Evolutionary conservation across 805 yeast species (phyloP).

Genomic region (Ogataea degrootiae): DNA sequence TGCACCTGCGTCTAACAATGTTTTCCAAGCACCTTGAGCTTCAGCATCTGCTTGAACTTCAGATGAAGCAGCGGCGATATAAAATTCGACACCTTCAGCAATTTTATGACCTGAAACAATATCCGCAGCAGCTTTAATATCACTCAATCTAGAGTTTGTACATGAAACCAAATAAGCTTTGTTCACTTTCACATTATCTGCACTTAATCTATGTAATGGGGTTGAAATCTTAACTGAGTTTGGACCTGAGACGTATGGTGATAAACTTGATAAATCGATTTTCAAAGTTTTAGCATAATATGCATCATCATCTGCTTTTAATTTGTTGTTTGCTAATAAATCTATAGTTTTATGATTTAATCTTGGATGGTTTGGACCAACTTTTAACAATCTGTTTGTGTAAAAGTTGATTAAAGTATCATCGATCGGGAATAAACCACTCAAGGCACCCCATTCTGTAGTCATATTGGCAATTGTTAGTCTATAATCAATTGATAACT

Average conservation of each 20-base stretch:
- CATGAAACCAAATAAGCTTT: constrained; percentile 98
- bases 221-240: constrained; percentile 91
- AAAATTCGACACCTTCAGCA: constrained; percentile 88
- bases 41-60: constrained; percentile 92
- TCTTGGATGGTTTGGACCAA: constrained; percentile 66
- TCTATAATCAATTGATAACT: constrained; percentile 74
- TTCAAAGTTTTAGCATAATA: constrained; percentile 82
- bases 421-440: constrained; percentile 98
- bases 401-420: constrained; percentile 73
- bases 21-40: constrained; percentile 87
- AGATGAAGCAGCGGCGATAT: constrained; percentile 96
- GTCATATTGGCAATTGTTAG: constrained; percentile 96
- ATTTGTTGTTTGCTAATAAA: constrained; percentile 37
- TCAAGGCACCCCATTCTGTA: constrained; percentile 97
- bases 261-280: constrained; percentile 71
- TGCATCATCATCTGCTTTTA: constrained; percentile 69
- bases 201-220: constrained; percentile 69
- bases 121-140: constrained; percentile 90
- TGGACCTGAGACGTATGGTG: constrained; percentile 94
- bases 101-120: constrained; percentile 78
- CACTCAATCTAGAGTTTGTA: constrained; percentile 91
- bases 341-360: constrained; percentile 59
- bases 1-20: constrained; percentile 87
- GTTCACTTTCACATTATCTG: constrained; percentile 70
- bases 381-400: constrained; percentile 46